A percentile compares a stretch with the other conserved stretches of the same genome.
phyloP scores from a whole-genome alignment of 2,329 filamentous ascomycete species.

The Fusarium sororula region DNA sequence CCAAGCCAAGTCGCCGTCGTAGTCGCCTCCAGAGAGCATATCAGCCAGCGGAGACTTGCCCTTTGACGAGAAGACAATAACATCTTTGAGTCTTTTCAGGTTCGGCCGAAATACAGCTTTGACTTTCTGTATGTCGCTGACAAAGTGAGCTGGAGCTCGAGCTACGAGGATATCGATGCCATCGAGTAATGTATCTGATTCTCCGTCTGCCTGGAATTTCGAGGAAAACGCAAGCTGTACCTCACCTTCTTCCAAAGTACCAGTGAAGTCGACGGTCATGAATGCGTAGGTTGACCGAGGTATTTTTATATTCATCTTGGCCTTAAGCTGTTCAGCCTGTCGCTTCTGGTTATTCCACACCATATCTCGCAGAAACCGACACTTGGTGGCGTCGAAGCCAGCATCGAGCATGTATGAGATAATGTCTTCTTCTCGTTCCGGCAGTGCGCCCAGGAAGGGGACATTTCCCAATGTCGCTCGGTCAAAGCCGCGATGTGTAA shows the following conservation, averaged over 20 bases:
- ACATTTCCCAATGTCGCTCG: conserved; percentile 52
- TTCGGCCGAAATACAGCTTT: conserved; percentile 65
- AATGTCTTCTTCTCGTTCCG: conserved; percentile 58
- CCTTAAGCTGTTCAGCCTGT: conserved; percentile 63
- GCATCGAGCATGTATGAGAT: conserved; percentile 65
- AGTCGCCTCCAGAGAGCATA: conserved; percentile 81
- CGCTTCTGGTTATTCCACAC: conserved; percentile 57
- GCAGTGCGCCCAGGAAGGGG: conserved; percentile 60
- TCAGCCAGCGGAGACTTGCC: conserved; percentile 72
- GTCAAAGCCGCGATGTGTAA: conserved; percentile 58
- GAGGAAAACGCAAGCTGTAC: conserved; percentile 74
- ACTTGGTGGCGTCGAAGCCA: conserved; percentile 65
- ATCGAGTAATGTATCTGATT: conserved; percentile 63
- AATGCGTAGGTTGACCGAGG: conserved; percentile 68
- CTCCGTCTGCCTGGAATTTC: conserved; percentile 66
- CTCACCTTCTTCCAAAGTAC: conserved; percentile 69
- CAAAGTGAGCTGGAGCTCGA: conserved; percentile 73
- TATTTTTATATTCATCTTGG: conserved; percentile 68
- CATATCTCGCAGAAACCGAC: conserved; percentile 58
- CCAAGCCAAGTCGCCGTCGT: conserved; percentile 83
- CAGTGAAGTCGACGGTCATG: conserved; percentile 75
- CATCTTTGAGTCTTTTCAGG: conserved; percentile 75
- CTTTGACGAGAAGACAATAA: conserved; percentile 78
- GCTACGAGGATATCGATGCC: conserved; percentile 72
- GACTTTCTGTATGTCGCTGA: conserved; percentile 78